These are phyloP conservation scores for Rhododendron mucronatum DNA, from an alignment of 148 eudicot genomes.

Conservation along the genomic window DNA sequence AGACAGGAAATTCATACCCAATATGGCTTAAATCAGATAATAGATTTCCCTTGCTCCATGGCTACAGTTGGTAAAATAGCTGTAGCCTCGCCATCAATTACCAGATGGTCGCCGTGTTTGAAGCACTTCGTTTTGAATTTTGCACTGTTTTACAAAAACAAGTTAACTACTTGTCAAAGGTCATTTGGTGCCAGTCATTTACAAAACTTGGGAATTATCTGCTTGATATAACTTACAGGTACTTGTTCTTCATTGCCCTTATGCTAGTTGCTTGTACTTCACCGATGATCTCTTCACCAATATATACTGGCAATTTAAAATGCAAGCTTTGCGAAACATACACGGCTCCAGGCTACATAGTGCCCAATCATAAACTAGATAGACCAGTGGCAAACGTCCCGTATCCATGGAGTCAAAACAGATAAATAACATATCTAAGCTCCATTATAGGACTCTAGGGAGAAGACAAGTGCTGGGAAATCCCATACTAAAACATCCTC, in stretches of 20 bases:
- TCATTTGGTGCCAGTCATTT: neutral
- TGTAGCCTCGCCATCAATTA: constrained; percentile 74
- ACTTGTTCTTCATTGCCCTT: too few relatives aligned
- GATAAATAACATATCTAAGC: too few relatives aligned
- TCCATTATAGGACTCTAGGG: neutral
- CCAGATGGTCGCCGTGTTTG: constrained; percentile 38
- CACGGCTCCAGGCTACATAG: too few relatives aligned
- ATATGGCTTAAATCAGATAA: neutral
- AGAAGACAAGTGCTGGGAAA: neutral
- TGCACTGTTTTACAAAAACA: constrained; percentile 36
- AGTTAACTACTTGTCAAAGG: neutral
- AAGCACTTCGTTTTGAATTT: constrained; percentile 67
- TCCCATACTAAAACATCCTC: too few relatives aligned
- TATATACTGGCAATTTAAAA: too few relatives aligned
- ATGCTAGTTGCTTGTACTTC: too few relatives aligned
- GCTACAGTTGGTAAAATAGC: constrained; percentile 20
- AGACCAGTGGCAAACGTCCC: too few relatives aligned
- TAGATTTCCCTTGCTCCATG: constrained; percentile 1
- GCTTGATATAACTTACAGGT: too few relatives aligned
- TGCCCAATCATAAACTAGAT: too few relatives aligned
- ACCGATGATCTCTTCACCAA: too few relatives aligned
- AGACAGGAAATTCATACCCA: neutral
- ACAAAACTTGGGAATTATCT: neutral
- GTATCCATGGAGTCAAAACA: too few relatives aligned
- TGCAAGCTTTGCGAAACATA: too few relatives aligned